Percentiles rank a stretch among this genome's conserved stretches.
phyloP scores from a whole-genome alignment of 2,329 filamentous ascomycete species.

The Fusarium guadeloupense region DNA sequence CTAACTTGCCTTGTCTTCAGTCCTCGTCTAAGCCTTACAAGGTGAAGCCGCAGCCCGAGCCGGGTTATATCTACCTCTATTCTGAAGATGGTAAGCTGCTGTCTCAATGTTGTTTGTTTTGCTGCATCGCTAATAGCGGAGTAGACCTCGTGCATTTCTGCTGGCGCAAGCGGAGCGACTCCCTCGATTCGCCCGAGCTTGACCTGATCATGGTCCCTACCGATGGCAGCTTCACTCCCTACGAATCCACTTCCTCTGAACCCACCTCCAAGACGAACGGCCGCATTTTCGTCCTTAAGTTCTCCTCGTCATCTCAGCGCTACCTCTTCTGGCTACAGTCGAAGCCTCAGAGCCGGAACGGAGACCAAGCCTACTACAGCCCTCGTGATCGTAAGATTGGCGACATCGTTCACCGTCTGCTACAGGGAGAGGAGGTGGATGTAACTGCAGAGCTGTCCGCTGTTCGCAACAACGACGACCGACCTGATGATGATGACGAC shows the following conservation, averaged over 20 bases:
- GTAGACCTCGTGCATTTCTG: constrained; percentile 94
- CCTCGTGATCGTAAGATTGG: constrained; percentile 87
- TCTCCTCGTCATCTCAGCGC: constrained; percentile 88
- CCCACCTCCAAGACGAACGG: constrained; percentile 77
- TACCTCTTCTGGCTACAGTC: constrained; percentile 98
- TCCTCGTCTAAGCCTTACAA: constrained; percentile 69
- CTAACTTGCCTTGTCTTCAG: constrained; percentile 45
- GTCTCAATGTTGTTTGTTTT: not conserved
- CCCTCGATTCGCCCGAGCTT: constrained; percentile 77
- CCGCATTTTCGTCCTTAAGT: constrained; percentile 92
- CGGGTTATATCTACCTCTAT: constrained; percentile 93
- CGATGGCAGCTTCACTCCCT: constrained; percentile 87
- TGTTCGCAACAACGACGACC: constrained; percentile 62
- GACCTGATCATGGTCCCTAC: constrained; percentile 94
- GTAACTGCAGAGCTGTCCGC: constrained; percentile 76
- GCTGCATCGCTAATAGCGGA: constrained; percentile 3
- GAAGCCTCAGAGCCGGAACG: constrained; percentile 76
- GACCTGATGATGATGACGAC: constrained; percentile 66
- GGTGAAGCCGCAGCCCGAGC: constrained; percentile 75
- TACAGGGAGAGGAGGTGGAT: constrained; percentile 90
- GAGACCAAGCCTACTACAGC: constrained; percentile 81
- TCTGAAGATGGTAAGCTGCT: constrained; percentile 80
- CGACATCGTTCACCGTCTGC: constrained; percentile 81
- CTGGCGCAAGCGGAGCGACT: constrained; percentile 84
- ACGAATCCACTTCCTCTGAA: constrained; percentile 69